A percentile compares a stretch with the other conserved stretches of the same genome.
Conservation (phyloP, 345 rosid genomes). For the Camelina sativa region DNA sequence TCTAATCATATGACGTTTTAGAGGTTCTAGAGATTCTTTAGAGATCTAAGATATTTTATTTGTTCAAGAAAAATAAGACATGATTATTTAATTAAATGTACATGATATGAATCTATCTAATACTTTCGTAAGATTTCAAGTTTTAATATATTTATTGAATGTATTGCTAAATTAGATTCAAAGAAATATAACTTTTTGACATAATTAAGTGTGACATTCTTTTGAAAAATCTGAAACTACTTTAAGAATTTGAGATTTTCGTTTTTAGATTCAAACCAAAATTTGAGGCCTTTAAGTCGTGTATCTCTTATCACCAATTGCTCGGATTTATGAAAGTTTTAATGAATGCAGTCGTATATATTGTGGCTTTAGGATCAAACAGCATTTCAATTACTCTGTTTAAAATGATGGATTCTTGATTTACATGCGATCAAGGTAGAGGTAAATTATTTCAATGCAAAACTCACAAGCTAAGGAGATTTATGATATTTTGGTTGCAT, state of each 20-base stretch:
- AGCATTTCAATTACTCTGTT: background rate
- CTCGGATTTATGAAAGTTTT: background rate
- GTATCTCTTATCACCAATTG: too few species aligned
- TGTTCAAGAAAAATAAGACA: background rate
- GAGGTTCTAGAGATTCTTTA: background rate
- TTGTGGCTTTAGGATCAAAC: constrained; percentile 6
- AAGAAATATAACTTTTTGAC: too few species aligned
- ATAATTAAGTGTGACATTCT: too few species aligned
- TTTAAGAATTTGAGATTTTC: too few species aligned
- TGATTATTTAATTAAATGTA: background rate
- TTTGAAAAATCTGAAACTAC: too few species aligned
- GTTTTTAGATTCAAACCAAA: too few species aligned
- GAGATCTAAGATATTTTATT: background rate
- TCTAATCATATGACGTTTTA: background rate
- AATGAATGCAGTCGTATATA: background rate
- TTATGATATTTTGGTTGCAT: background rate
- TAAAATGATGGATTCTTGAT: constrained; percentile 13
- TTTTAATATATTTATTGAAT: too few species aligned
- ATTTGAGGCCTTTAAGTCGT: too few species aligned
- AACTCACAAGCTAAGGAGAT: constrained; percentile 20
- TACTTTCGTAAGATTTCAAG: background rate
- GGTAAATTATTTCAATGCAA: background rate
- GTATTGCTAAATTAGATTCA: too few species aligned
- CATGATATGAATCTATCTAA: background rate
- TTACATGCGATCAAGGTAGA: constrained; percentile 4